A percentile compares a stretch with the other conserved stretches of the same genome.
These are phyloP conservation scores for Lathyrus sativus DNA, from an alignment of 306 rosid species.

Conservation along the genomic window DNA sequence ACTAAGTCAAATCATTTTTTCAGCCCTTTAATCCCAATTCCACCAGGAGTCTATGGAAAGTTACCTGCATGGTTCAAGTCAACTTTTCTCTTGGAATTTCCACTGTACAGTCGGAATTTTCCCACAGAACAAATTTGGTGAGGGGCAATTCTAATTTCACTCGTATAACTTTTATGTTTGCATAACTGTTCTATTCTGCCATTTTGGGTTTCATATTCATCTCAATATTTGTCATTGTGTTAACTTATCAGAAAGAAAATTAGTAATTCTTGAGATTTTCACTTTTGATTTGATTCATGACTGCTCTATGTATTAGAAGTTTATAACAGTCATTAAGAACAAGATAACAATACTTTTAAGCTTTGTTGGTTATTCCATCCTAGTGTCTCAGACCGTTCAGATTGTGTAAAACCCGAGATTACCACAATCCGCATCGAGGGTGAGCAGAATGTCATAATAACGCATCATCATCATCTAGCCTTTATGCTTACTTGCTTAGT, in stretches of 20 bases:
- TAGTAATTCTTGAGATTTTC: slow-evolving; percentile 5
- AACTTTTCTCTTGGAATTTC: slow-evolving; percentile 73
- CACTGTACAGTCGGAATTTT: slow-evolving; percentile 74
- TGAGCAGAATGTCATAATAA: slow-evolving; percentile 21
- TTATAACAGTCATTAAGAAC: slow-evolving; percentile 12
- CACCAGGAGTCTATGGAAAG: slow-evolving; percentile 65
- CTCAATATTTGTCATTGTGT: slow-evolving; percentile 22
- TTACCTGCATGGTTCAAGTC: slow-evolving; percentile 81
- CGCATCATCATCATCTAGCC: slow-evolving; percentile 3
- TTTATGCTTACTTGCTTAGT: neutral
- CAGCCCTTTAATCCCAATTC: slow-evolving; percentile 92
- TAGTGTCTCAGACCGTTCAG: slow-evolving; percentile 20
- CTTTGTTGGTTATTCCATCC: slow-evolving; percentile 28
- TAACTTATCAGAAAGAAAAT: slow-evolving; percentile 27
- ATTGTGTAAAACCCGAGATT: slow-evolving; percentile 24
- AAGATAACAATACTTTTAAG: neutral
- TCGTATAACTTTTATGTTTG: neutral
- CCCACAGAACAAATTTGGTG: slow-evolving; percentile 64
- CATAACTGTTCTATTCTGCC: slow-evolving; percentile 6
- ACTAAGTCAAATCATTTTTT: slow-evolving; percentile 43
- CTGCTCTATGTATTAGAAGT: slow-evolving; percentile 15
- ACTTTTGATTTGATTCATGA: slow-evolving; percentile 29
- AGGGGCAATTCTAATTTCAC: slow-evolving; percentile 41
- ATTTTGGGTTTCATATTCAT: slow-evolving; percentile 14
- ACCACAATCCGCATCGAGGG: neutral